Evolutionary conservation across 2,329 filamentous ascomycete genomes (phyloP), one percentile per base, ranked within the genome.

Genomic region (Paecilomyces niveus): DNA sequence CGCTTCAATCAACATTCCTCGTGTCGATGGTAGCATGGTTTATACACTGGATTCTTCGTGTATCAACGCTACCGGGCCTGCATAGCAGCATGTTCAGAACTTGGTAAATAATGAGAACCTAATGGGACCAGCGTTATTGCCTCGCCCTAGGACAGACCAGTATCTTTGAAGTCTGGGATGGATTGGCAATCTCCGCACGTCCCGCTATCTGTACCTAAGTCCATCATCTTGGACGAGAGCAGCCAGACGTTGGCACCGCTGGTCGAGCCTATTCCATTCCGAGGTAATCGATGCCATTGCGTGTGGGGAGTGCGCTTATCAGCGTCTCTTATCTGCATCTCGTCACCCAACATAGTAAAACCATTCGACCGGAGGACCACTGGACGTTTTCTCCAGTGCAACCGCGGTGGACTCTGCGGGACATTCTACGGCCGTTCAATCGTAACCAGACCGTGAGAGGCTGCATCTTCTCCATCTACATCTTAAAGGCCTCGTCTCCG

Each of bases 331-430:
- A 61, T 58, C 58, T 62, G 65, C 64, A 63, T 64, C 62, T 59
- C 54, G 60, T 65, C 64, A 35, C 68, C 67, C 56, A 68, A 68
- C 61, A 54, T 24, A 61, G 66, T 61, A 67, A 69, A 61, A 59
- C 5, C 54, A 64, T 32, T 35, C 32, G 50, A 39, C 21, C 10
- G 15, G 13, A 21, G 31, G 15, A 49, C 33, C 26, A n/a, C 18
- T 31, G 35, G 26, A 53, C 21, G 29, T 29, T 29, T 29, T 29
- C 18, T 22, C 26, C 26, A 52, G 39, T 31, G 49, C 21, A 26
- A 54, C 29, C 56, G 24, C 33, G 22, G 51, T 53, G 32, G 13
- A 31, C 18, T 8, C 31, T 53, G 9, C 39, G 24, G 45, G 31
- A 18, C 18, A 6, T 15, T 13, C 53, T 39, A 15, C 54, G n/a